These are phyloP conservation scores for Blastocystis sp. DNA, from an alignment of 352 stramenopile species.

Conservation along the genomic window DNA sequence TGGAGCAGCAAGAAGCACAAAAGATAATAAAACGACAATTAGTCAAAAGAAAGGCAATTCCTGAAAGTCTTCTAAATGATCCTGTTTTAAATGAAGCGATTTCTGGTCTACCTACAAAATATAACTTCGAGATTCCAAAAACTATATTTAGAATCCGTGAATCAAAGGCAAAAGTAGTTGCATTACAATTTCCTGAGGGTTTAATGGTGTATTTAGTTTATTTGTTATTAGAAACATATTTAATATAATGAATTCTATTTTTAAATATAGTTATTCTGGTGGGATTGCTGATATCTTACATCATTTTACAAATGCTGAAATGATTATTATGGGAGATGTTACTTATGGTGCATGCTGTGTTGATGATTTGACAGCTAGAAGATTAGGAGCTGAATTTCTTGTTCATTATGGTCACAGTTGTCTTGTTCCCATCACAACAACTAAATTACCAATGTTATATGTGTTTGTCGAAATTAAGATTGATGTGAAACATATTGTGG, in stretches of 20 bases:
- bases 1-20: too few relatives aligned
- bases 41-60: constrained; percentile 44
- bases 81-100: constrained; percentile 66
- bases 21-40: constrained; percentile 21
- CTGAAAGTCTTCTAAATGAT: constrained; percentile 65
- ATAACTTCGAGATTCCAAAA: constrained; percentile 95
- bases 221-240: too few relatives aligned
- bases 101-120: constrained; percentile 73
- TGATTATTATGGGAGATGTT: constrained; percentile 88
- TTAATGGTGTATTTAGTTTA: constrained; percentile 67
- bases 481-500: constrained; percentile 68
- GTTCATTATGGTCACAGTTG: constrained; percentile 99
- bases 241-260: too few relatives aligned
- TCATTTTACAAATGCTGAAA: constrained; percentile 62
- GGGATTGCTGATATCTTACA: constrained; percentile 91
- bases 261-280: constrained; percentile 50
- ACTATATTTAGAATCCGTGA: constrained; percentile 79
- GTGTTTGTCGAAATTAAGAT: constrained; percentile 98
- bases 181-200: constrained; percentile 93
- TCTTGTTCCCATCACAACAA: constrained; percentile 84
- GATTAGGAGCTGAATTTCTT: constrained; percentile 79
- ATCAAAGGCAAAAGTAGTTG: constrained; percentile 64
- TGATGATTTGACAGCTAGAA: constrained; percentile 81
- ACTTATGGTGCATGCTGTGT: constrained; percentile 99
- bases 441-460: constrained; percentile 83